phyloP scores from a whole-genome alignment of 768 basidiomycete species.

The Kwoniella shandongensis region DNA sequence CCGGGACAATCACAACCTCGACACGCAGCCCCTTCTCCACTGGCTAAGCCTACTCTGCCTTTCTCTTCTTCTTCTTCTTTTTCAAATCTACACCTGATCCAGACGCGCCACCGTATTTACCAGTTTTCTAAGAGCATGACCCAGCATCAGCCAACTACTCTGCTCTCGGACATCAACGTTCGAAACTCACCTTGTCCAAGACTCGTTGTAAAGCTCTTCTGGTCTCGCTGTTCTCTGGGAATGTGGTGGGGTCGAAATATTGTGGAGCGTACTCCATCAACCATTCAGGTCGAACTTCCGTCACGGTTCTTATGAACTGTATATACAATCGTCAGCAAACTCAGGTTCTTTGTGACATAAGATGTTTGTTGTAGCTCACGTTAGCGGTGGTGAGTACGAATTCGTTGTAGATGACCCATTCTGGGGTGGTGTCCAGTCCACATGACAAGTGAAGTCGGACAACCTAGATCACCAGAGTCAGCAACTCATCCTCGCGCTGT shows the following conservation, averaged over 20 bases:
- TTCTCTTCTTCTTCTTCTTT: constrained; percentile 51
- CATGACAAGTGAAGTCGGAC: constrained; percentile 82
- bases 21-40: too few relatives aligned
- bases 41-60: constrained; percentile 27
- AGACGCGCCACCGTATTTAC: constrained; percentile 21
- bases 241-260: constrained; percentile 70
- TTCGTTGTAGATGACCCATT: constrained; percentile 92
- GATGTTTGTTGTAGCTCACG: constrained; percentile 33
- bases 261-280: constrained; percentile 63
- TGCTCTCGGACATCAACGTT: background rate
- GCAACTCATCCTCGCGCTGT: background rate
- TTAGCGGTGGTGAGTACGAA: constrained; percentile 81
- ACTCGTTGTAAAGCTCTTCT: constrained; percentile 61
- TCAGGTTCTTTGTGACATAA: too few relatives aligned
- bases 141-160: background rate
- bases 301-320: constrained; percentile 82
- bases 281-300: constrained; percentile 84
- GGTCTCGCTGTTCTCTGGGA: constrained; percentile 59
- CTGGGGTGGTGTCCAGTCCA: constrained; percentile 79
- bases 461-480: constrained; percentile 55
- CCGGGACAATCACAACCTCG: too few relatives aligned
- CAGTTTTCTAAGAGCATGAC: constrained; percentile 27
- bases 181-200: constrained; percentile 57
- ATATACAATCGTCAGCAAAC: too few relatives aligned
- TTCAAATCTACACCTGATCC: constrained; percentile 25